These are phyloP conservation scores for Nannochloropsis oceanica DNA, from an alignment of 108 stramenopile genomes.

Conservation along the genomic window DNA sequence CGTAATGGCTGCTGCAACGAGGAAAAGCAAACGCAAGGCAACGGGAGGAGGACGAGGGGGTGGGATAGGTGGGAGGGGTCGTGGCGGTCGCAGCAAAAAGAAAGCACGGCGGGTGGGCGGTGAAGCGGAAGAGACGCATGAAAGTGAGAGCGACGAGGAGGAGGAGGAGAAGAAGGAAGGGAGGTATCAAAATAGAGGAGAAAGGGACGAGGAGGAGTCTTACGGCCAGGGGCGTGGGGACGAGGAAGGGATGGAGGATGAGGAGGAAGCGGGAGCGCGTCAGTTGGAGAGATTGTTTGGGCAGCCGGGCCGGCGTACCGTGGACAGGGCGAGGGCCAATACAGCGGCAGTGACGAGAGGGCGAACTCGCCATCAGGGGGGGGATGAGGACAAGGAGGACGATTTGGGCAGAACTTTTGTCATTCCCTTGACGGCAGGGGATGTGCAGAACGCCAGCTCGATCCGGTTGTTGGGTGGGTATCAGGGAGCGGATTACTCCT, in stretches of 20 bases:
- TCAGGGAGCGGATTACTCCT: not conserved
- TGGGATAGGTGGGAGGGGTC: not conserved
- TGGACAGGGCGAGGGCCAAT: not conserved
- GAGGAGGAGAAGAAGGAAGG: constrained; percentile 1
- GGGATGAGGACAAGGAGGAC: not conserved
- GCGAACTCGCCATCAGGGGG: not conserved
- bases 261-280: constrained; percentile 7
- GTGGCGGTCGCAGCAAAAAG: not conserved
- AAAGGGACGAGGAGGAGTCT: not conserved
- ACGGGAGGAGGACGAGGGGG: not conserved
- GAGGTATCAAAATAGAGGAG: not conserved
- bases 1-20: not conserved
- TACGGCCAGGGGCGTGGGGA: constrained; percentile 13
- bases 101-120: not conserved
- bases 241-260: constrained; percentile 23
- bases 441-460: not conserved
- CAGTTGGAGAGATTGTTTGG: not conserved
- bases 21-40: not conserved
- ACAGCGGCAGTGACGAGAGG: not conserved
- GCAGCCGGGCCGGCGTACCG: not conserved
- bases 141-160: not conserved
- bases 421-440: not conserved
- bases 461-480: not conserved
- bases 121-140: not conserved
- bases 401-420: not conserved